These are phyloP conservation scores for Eimeria acervulina DNA, from an alignment of 169 alveolate genomes.

Conservation along the genomic window DNA sequence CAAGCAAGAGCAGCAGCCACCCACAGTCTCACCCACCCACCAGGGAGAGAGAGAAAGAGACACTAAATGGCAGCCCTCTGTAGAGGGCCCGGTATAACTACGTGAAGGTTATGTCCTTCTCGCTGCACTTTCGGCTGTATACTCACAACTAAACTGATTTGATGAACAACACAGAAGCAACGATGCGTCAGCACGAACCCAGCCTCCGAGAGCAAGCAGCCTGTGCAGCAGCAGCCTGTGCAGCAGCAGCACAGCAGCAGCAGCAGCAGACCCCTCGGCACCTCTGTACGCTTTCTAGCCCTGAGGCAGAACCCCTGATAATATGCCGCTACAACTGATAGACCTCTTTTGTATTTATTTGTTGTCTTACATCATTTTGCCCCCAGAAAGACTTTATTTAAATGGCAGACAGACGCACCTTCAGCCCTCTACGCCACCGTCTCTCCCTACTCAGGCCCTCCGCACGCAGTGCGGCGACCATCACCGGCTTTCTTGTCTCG, in stretches of 20 bases:
- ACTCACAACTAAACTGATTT: neutral
- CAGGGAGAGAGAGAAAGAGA: neutral
- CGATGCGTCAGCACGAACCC: neutral
- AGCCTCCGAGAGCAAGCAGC: slow-evolving; percentile 14
- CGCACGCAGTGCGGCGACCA: slow-evolving; percentile 41
- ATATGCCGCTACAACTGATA: neutral
- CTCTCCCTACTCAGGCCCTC: neutral
- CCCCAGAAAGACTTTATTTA: neutral
- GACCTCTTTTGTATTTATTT: neutral
- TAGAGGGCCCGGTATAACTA: no score
- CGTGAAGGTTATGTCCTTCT: neutral
- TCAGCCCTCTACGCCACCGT: neutral
- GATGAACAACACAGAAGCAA: neutral
- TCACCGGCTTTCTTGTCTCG: neutral
- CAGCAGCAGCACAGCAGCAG: slow-evolving; percentile 1
- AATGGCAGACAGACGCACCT: neutral
- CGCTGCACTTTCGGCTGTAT: neutral
- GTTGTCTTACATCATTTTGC: neutral
- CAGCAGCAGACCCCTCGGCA: no score
- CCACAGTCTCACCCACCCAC: no score
- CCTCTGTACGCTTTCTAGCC: slow-evolving; percentile 34
- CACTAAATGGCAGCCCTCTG: no score
- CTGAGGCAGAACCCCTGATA: neutral
- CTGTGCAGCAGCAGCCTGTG: neutral
- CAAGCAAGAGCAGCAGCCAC: no score